Conservation (phyloP, 257 asterid species). For the Rhazya stricta region DNA sequence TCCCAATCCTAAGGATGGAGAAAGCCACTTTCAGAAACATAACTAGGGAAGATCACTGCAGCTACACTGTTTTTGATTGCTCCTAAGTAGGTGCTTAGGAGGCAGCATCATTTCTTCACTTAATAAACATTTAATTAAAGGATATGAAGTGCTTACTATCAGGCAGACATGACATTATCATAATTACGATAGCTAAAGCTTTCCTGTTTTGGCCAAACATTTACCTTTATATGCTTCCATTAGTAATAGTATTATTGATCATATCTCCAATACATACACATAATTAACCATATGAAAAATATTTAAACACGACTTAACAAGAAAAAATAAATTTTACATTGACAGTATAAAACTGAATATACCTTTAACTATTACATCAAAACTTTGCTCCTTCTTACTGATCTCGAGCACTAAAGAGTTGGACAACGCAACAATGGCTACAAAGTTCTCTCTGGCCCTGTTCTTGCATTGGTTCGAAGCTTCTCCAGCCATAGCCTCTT, state of each 20-base stretch:
- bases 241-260: neutral
- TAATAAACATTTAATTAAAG: slow-evolving; percentile 25
- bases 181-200: slow-evolving; percentile 11
- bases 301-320: too few relatives aligned
- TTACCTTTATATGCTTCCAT: neutral
- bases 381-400: neutral
- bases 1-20: neutral
- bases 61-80: slow-evolving; percentile 5
- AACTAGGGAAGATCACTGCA: neutral
- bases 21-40: slow-evolving; percentile 12
- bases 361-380: neutral
- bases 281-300: too few relatives aligned
- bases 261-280: neutral
- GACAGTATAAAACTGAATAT: too few relatives aligned
- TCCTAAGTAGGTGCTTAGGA: slow-evolving; percentile 13
- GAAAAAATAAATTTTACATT: too few relatives aligned
- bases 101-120: slow-evolving; percentile 36
- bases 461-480: slow-evolving; percentile 27
- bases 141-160: slow-evolving; percentile 7
- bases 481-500: slow-evolving; percentile 27
- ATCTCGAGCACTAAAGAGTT: slow-evolving; percentile 10
- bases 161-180: slow-evolving; percentile 26
- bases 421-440: slow-evolving; percentile 45
- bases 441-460: slow-evolving; percentile 33
- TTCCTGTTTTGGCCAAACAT: slow-evolving; percentile 14